These are phyloP conservation scores for Chaetomidium leptoderma DNA, from an alignment of 495 filamentous ascomycete species.

Conservation along the genomic window DNA sequence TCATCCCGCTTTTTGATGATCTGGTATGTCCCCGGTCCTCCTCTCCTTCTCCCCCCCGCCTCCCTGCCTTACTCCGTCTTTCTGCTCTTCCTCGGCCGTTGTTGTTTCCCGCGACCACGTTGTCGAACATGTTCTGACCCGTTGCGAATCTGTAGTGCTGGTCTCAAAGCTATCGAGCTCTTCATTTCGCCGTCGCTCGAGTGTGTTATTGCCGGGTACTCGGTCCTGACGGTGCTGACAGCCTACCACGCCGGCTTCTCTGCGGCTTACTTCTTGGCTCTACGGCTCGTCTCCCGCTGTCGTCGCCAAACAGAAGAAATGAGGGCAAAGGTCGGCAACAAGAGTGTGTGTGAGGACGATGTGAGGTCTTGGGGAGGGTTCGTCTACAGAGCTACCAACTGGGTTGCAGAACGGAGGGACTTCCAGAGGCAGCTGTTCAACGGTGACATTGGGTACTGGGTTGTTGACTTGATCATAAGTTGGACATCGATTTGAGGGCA, in stretches of 20 bases:
- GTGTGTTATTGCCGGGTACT: background rate
- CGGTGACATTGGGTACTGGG: no score
- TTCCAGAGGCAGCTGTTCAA: no score
- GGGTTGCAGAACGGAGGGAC: background rate
- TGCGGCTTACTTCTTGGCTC: background rate
- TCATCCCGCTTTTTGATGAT: background rate
- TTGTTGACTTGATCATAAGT: no score
- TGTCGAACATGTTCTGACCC: no score
- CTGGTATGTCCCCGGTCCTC: background rate
- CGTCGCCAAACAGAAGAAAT: background rate
- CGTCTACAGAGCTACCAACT: background rate
- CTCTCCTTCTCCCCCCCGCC: background rate
- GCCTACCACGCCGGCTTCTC: background rate
- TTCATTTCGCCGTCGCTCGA: background rate
- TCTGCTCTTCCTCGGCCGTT: no score
- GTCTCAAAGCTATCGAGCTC: background rate
- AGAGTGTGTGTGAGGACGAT: background rate
- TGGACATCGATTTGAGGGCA: no score
- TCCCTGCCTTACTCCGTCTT: no score
- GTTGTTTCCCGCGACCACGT: no score
- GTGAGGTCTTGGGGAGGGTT: background rate
- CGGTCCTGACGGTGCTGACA: background rate
- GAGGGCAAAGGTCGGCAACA: background rate
- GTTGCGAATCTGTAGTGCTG: no score
- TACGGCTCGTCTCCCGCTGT: background rate